phyloP scores from a whole-genome alignment of 495 filamentous ascomycete species.

The Evansstolkia leycettana region DNA sequence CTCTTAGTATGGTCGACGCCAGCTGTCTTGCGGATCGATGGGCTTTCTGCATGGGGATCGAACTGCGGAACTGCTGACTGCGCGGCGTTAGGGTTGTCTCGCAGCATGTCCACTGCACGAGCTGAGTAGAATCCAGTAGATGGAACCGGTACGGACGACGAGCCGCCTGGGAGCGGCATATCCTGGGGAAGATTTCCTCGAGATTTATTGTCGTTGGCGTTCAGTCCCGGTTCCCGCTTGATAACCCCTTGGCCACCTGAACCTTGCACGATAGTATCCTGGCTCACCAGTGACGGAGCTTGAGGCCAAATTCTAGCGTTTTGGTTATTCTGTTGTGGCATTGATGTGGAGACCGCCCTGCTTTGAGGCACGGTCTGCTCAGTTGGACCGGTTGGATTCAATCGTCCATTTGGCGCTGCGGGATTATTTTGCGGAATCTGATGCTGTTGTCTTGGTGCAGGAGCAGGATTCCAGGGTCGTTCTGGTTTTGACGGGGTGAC shows the following conservation, averaged over 20 bases:
- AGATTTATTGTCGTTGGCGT: conserved; percentile 12
- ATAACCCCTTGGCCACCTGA: conserved; percentile 9
- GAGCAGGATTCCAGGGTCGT: conserved; percentile 16
- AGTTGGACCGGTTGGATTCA: conserved; percentile 9
- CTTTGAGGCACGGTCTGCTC: conserved; percentile 8
- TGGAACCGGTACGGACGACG: conserved; percentile 10
- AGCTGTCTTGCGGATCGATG: conserved; percentile 77
- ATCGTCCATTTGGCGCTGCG: conserved; percentile 12
- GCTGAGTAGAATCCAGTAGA: conserved; percentile 66
- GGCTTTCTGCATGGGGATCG: conserved; percentile 72
- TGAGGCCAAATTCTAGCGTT: conserved; percentile 12
- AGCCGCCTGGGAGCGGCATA: conserved; percentile 19
- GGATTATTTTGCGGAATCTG: conserved; percentile 1
- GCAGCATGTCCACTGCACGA: conserved; percentile 44
- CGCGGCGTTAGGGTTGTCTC: conserved; percentile 30
- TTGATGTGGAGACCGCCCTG: conserved; percentile 9
- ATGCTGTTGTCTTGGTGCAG: conserved; percentile 11
- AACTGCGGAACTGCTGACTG: conserved; percentile 47
- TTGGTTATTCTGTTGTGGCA: conserved; percentile 10
- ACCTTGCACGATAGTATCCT: conserved; percentile 3
- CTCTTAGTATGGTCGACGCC: conserved; percentile 75
- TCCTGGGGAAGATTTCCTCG: conserved; percentile 15
- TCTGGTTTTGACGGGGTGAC: conserved; percentile 35
- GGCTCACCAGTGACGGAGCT: conserved; percentile 9
- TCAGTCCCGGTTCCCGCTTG: conserved; percentile 15